Conservation (phyloP, 345 rosid species). For the Camelina laxa region DNA sequence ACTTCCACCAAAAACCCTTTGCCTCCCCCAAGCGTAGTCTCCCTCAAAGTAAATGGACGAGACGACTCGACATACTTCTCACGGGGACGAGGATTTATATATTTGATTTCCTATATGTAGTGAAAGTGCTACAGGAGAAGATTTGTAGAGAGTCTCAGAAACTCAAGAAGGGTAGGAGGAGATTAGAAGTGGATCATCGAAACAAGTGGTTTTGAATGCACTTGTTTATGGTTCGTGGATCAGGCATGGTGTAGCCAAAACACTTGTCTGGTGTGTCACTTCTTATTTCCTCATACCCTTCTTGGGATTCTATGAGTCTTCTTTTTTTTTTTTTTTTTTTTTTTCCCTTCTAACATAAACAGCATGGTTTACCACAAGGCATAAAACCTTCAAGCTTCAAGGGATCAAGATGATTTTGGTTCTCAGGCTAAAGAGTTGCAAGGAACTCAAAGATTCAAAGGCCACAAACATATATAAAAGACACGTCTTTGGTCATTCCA, state of each 20-base stretch:
- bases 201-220: background rate
- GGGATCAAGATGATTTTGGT: background rate
- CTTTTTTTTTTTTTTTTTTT: no score
- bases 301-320: background rate
- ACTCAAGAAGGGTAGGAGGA: background rate
- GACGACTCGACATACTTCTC: background rate
- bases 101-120: background rate
- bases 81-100: background rate
- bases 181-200: background rate
- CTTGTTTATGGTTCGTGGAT: background rate
- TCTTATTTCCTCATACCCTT: background rate
- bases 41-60: background rate
- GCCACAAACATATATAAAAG: background rate
- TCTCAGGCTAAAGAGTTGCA: no score
- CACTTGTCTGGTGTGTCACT: background rate
- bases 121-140: background rate
- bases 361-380: background rate
- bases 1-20: background rate
- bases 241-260: background rate
- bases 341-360: no score
- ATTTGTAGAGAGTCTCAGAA: background rate
- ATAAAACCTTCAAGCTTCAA: no score
- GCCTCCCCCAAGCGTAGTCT: background rate
- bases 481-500: background rate
- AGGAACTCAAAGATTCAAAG: background rate